A percentile compares a stretch with the other conserved stretches of the same genome.
Conservation (phyloP, 2,329 filamentous ascomycete genomes). For the Alternaria alternata region DNA sequence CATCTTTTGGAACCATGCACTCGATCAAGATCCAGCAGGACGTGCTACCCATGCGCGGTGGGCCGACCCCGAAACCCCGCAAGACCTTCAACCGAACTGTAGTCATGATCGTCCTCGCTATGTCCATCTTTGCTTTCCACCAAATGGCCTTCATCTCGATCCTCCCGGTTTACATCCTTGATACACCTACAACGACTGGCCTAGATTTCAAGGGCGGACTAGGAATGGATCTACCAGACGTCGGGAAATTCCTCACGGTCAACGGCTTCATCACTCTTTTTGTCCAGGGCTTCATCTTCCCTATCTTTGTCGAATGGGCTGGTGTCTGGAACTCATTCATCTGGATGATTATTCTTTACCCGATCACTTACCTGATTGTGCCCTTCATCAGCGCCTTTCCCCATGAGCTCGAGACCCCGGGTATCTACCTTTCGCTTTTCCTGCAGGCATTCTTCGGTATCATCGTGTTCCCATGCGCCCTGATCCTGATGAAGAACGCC, state of each 20-base stretch:
- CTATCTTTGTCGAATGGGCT: slow-evolving; percentile 67
- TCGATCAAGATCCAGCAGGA: slow-evolving; percentile 43
- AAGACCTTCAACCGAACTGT: slow-evolving; percentile 69
- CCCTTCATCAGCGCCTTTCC: slow-evolving; percentile 72
- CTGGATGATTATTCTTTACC: slow-evolving; percentile 70
- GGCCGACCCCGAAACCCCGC: slow-evolving; percentile 23
- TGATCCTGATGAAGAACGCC: slow-evolving; percentile 81
- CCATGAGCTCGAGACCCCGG: slow-evolving; percentile 60
- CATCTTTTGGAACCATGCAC: slow-evolving; percentile 50
- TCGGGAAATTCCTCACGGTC: slow-evolving; percentile 72
- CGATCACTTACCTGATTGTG: slow-evolving; percentile 71
- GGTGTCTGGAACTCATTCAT: slow-evolving; percentile 75
- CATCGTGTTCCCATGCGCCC: slow-evolving; percentile 70
- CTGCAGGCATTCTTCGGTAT: slow-evolving; percentile 74
- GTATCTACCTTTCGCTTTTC: slow-evolving; percentile 70
- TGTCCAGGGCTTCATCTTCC: slow-evolving; percentile 77
- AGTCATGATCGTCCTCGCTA: slow-evolving; percentile 77
- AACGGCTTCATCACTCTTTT: slow-evolving; percentile 76
- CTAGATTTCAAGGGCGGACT: slow-evolving; percentile 66
- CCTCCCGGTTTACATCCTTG: slow-evolving; percentile 90
- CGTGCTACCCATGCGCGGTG: slow-evolving; percentile 30
- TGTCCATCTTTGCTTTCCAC: slow-evolving; percentile 91
- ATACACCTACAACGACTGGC: slow-evolving; percentile 59
- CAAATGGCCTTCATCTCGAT: slow-evolving; percentile 90
- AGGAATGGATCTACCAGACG: slow-evolving; percentile 69